phyloP scores from a whole-genome alignment of 1,284 basidiomycete genomes.

The Apiotrichum veenhuisii region DNA sequence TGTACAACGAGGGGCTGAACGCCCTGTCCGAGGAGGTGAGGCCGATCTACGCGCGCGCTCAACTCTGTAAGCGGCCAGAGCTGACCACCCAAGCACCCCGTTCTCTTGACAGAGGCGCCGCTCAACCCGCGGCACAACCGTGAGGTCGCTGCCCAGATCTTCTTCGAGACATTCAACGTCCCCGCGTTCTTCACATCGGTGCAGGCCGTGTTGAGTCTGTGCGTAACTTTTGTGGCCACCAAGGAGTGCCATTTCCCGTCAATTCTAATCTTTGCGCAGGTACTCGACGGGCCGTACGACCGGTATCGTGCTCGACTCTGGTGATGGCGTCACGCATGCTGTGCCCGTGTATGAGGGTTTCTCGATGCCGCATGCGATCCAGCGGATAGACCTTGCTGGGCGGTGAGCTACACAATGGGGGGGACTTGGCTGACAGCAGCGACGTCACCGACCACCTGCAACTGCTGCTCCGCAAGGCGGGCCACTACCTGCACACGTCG shows the following conservation, averaged over 20 bases:
- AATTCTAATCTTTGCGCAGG: conserved; percentile 52
- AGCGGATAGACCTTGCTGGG: conserved; percentile 92
- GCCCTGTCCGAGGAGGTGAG: conserved; percentile 91
- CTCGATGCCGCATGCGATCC: conserved; percentile 97
- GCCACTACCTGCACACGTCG: conserved; percentile 92
- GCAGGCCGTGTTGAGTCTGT: conserved; percentile 95
- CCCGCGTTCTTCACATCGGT: conserved; percentile 96
- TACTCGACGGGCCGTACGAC: conserved; percentile 99
- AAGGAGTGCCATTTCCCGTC: conserved; percentile 1
- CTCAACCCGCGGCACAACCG: conserved; percentile 91
- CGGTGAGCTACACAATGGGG: conserved; percentile 54
- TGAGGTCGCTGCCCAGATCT: conserved; percentile 93
- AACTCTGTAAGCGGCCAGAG: too few relatives aligned
- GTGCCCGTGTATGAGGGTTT: conserved; percentile 99
- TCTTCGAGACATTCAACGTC: conserved; percentile 99
- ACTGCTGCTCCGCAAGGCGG: conserved; percentile 85
- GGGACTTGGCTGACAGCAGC: conserved; percentile 52
- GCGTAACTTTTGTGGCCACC: conserved; percentile 38
- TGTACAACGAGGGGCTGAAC: conserved; percentile 89
- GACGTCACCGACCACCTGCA: conserved; percentile 97
- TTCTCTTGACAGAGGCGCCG: conserved; percentile 89
- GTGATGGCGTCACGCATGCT: conserved; percentile 97
- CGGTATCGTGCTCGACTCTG: conserved; percentile 96
- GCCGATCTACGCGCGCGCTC: too few relatives aligned
- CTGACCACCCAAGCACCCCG: conserved; percentile 70